Conservation (phyloP, 441 rosid species). For the Bruguiera hainesii region DNA sequence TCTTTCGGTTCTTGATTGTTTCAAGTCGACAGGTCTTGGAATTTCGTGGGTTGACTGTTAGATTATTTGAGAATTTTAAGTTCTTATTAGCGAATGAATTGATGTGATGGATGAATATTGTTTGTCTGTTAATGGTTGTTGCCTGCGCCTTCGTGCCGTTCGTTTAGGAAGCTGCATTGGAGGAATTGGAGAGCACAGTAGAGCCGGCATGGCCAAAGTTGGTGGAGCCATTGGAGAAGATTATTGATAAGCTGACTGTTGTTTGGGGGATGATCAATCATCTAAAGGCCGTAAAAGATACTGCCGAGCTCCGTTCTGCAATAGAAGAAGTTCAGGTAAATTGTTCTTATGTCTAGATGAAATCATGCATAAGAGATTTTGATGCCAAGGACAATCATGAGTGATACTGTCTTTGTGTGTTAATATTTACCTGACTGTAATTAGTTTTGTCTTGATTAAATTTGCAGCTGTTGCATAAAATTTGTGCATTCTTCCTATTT, state of each 20-base stretch:
- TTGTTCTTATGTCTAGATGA: neutral
- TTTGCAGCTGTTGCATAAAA: conserved; percentile 7
- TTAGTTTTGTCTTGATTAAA: conserved; percentile 3
- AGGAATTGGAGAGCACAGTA: conserved; percentile 66
- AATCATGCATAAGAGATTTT: no score
- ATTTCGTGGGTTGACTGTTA: neutral
- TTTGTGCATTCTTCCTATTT: conserved; percentile 2
- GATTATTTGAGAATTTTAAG: neutral
- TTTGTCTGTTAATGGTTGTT: neutral
- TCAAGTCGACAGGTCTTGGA: neutral
- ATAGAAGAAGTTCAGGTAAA: conserved; percentile 85
- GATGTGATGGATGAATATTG: conserved; percentile 4
- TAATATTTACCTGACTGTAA: neutral
- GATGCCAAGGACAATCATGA: neutral
- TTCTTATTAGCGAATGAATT: neutral
- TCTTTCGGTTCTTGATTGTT: neutral
- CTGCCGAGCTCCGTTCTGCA: conserved; percentile 82
- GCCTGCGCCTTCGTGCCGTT: neutral
- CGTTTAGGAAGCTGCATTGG: conserved; percentile 66
- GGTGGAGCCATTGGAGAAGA: conserved; percentile 85
- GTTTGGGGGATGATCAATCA: conserved; percentile 81
- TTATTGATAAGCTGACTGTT: conserved; percentile 52
- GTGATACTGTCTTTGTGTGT: neutral
- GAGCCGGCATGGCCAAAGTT: conserved; percentile 82
- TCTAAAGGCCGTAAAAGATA: conserved; percentile 75